Percentiles rank a stretch among this genome's conserved stretches.
phyloP scores from a whole-genome alignment of 169 alveolate species.

The Eimeria brunetti region DNA sequence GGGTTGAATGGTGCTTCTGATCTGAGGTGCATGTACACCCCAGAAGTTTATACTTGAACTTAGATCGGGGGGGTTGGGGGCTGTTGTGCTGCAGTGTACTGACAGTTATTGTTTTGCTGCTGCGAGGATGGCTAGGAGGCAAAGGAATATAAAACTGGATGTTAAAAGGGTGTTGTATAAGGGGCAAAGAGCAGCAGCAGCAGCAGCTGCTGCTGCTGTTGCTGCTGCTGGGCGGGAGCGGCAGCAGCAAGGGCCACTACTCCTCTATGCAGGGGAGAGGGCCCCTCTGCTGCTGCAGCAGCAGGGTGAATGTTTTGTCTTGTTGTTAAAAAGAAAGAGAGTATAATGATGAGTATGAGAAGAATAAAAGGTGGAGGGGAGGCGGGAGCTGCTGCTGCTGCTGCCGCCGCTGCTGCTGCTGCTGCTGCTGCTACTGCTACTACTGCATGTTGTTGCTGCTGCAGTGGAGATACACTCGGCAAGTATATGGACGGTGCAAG shows the following conservation, averaged over 20 bases:
- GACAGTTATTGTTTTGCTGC: not conserved
- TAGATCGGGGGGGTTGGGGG: not conserved
- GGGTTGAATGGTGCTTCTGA: not conserved
- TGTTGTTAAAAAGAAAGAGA: not conserved
- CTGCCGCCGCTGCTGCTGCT: conserved; percentile 8
- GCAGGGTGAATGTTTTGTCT: not conserved
- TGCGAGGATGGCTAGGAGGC: not conserved
- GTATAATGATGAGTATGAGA: not conserved
- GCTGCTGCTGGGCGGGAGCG: not conserved
- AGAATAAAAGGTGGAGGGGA: not conserved
- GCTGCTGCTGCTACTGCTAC: conserved; percentile 13
- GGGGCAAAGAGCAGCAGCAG: conserved; percentile 2
- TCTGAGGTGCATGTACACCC: not conserved
- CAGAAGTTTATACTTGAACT: not conserved
- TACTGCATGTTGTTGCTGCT: not conserved
- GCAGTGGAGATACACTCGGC: not conserved
- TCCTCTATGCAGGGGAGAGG: conserved; percentile 22
- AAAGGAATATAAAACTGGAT: not conserved
- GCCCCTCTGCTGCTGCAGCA: conserved; percentile 2
- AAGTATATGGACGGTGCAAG: not conserved
- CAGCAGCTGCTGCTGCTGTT: conserved; percentile 5
- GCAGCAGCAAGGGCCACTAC: not conserved
- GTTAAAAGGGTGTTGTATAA: not conserved
- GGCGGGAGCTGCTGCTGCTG: not conserved
- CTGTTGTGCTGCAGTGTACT: not conserved